Evolutionary conservation across 2,329 filamentous ascomycete species (phyloP), one percentile per base, ranked within the genome.

Genomic region (Zymoseptoria crescenta): DNA sequence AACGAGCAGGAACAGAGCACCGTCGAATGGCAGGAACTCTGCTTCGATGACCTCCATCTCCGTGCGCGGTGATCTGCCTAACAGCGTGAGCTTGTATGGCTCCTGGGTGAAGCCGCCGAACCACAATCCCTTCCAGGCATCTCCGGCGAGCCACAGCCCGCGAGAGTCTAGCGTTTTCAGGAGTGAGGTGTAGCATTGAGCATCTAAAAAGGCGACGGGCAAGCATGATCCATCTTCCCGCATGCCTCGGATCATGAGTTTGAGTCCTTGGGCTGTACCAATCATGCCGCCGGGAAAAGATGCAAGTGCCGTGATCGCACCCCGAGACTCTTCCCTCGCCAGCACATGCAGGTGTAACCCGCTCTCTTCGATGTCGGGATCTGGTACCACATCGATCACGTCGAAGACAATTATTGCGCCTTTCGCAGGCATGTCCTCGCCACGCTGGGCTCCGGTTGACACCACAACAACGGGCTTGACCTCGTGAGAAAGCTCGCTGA

Each of bases 91-190:
- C 66, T 89, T 92, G 73, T 97, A 99, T 0, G 94, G 94, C 70
- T 97, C 94, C 75, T 99, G 93, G 76, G 89, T 94, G 71, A 96
- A 99, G 0, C 94, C 94, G 0, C 90, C 89, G 66, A 99, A 95
- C 91, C 94, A 97, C 2, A 97, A 80, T 0, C 94, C 94, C 76
- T 96, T 96, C 71, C 94, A 86, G 0, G 88, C 89, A 75, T 99
- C 94, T 0, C 89, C 89, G 76, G 96, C 86, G 9, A 96, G 80
- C 69, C 89, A 91, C 71, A 99, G 80, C 0, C 93, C 92, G 0
- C 91, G 95, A 1, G 87, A 85, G 3, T 86, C 85, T 19, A 99
- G 80, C 68, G 91, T 89, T 70, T 92, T 94, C 56, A 91, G 83
- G n/a, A 87, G 85, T 2, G 86, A 89, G 10, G 96, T 90, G 69